Evolutionary conservation across 2,329 filamentous ascomycete genomes (phyloP).

Genomic region (Dothiorella sarmentorum): DNA sequence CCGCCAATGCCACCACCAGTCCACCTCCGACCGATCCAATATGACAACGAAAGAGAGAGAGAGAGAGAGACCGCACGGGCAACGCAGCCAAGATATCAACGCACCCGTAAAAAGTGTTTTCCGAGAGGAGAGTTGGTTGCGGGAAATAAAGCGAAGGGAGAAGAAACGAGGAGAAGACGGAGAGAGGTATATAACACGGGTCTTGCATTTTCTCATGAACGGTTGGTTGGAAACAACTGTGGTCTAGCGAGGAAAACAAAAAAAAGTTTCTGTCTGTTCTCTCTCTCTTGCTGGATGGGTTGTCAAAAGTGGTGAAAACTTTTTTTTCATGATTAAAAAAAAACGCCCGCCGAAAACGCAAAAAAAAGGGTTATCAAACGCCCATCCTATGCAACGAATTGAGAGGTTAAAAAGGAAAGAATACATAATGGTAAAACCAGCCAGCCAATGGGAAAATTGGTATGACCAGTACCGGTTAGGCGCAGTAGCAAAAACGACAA

Average conservation of each 20-base stretch:
- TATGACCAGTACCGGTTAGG: background rate
- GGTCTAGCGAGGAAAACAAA: no score
- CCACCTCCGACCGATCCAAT: no score
- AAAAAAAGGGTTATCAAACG: background rate
- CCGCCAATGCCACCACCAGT: slow-evolving; percentile 4
- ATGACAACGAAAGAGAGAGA: no score
- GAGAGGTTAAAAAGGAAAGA: background rate
- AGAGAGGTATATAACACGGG: no score
- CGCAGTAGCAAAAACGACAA: slow-evolving; percentile 14
- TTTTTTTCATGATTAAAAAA: no score
- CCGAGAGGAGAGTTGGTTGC: background rate
- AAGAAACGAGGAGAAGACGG: background rate
- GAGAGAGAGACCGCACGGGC: no score
- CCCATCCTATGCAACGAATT: background rate
- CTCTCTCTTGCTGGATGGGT: no score
- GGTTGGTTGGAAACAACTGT: no score
- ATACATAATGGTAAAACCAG: background rate
- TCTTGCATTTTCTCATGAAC: no score
- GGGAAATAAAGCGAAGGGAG: slow-evolving; percentile 2
- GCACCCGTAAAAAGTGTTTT: background rate
- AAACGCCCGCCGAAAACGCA: background rate
- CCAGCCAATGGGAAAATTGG: background rate
- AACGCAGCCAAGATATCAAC: no score
- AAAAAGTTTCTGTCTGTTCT: no score
- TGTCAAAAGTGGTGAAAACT: no score